A percentile compares a stretch with the other conserved stretches of the same genome.
Conservation (phyloP, 176 grass and related monocot species). For the Oryza australiensis region DNA sequence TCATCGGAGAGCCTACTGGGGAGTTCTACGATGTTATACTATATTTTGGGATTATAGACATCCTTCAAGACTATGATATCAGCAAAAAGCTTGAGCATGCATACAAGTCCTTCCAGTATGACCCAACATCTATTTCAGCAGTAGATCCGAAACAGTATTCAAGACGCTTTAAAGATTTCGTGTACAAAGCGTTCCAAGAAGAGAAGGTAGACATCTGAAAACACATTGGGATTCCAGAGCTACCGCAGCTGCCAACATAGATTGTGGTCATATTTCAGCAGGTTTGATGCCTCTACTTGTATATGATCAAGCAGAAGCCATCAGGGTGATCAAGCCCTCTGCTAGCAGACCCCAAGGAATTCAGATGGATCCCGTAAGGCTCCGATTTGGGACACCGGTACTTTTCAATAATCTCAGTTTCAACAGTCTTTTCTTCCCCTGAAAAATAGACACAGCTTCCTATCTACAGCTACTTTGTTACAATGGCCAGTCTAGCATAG, state of each 20-base stretch:
- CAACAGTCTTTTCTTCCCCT: background rate
- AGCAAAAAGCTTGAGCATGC: constrained; percentile 94
- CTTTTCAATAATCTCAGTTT: constrained; percentile 52
- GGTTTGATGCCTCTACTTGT: constrained; percentile 42
- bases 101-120: constrained; percentile 87
- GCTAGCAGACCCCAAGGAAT: constrained; percentile 1
- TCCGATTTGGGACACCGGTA: constrained; percentile 30
- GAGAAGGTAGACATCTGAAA: constrained; percentile 57
- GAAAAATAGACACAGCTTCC: constrained; percentile 35
- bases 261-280: constrained; percentile 21
- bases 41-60: constrained; percentile 92
- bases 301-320: constrained; percentile 17
- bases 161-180: constrained; percentile 81
- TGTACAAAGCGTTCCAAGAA: constrained; percentile 83
- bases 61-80: constrained; percentile 95
- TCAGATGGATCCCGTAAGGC: constrained; percentile 27
- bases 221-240: constrained; percentile 1
- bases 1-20: constrained; percentile 76
- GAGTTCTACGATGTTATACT: constrained; percentile 75
- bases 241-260: constrained; percentile 24
- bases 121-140: constrained; percentile 83
- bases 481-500: constrained; percentile 37
- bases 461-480: constrained; percentile 39
- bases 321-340: constrained; percentile 24
- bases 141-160: constrained; percentile 89